Conservation (phyloP, 169 alveolate species). For the Plasmodium fragile region DNA sequence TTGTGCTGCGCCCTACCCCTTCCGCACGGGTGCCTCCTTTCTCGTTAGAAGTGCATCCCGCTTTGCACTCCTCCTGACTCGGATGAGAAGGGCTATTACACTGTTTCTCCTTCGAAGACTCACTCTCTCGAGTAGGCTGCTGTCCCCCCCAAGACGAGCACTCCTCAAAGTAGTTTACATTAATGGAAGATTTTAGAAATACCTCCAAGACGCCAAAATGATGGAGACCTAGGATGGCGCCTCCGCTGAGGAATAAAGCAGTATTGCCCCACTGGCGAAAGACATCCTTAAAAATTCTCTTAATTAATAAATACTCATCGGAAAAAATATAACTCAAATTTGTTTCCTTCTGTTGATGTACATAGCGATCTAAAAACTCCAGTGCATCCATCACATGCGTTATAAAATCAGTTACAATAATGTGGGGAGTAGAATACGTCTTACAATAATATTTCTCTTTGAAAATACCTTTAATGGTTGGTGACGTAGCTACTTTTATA, state of each 20-base stretch:
- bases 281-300: constrained; percentile 50
- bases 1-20: background rate
- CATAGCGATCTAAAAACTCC: constrained; percentile 54
- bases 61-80: background rate
- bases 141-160: background rate
- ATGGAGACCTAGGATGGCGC: constrained; percentile 81
- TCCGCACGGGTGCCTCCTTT: background rate
- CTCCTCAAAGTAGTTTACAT: constrained; percentile 31
- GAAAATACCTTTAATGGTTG: constrained; percentile 43
- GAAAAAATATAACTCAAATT: constrained; percentile 28
- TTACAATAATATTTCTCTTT: constrained; percentile 74
- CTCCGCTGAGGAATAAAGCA: constrained; percentile 83
- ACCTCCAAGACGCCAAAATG: constrained; percentile 82
- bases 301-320: constrained; percentile 56
- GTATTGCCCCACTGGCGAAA: constrained; percentile 80
- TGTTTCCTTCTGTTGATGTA: constrained; percentile 36
- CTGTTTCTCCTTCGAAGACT: background rate
- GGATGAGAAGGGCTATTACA: background rate
- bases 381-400: constrained; percentile 40
- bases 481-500: constrained; percentile 71
- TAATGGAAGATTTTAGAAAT: constrained; percentile 58
- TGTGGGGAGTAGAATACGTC: constrained; percentile 70
- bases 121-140: too few species aligned
- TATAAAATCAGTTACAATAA: constrained; percentile 48
- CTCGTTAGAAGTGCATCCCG: background rate